These are phyloP conservation scores for Thraustochytrium striatum DNA, from an alignment of 352 stramenopile genomes.

Conservation along the genomic window DNA sequence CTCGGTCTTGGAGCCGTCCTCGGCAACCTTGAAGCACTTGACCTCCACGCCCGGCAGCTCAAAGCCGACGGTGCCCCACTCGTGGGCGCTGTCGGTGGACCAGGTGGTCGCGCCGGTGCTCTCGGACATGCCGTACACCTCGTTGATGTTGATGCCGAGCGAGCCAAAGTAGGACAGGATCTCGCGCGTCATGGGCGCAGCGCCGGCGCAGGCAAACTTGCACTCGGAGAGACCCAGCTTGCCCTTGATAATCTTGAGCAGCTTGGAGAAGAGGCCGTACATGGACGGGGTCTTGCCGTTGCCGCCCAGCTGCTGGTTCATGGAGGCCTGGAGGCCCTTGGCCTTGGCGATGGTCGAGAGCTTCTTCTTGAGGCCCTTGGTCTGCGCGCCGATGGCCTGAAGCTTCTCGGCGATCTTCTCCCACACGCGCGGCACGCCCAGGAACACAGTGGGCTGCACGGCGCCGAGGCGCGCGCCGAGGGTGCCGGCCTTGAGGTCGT, in stretches of 20 bases:
- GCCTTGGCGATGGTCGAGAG: constrained; percentile 82
- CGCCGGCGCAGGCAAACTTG: constrained; percentile 55
- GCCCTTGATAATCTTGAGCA: constrained; percentile 51
- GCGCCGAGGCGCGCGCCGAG: constrained; percentile 66
- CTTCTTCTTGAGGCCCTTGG: constrained; percentile 81
- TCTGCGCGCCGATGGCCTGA: constrained; percentile 55
- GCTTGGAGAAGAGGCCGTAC: constrained; percentile 67
- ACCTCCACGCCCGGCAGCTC: constrained; percentile 27
- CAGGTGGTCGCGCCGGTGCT: constrained; percentile 49
- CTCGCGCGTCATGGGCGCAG: constrained; percentile 58
- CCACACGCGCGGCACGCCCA: constrained; percentile 71
- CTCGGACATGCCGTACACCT: constrained; percentile 60
- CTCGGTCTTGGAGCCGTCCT: constrained; percentile 42
- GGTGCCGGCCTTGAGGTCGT: constrained; percentile 66
- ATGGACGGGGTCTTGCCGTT: constrained; percentile 75
- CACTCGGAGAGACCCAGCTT: constrained; percentile 54
- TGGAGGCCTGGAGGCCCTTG: constrained; percentile 53
- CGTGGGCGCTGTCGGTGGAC: constrained; percentile 47
- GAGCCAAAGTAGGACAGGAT: constrained; percentile 61
- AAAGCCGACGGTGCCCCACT: constrained; percentile 52
- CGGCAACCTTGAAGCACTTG: constrained; percentile 25
- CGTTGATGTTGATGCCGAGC: constrained; percentile 59
- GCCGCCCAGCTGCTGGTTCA: constrained; percentile 72
- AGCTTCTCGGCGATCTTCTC: constrained; percentile 68
- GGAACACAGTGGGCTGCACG: constrained; percentile 70